A percentile compares a stretch with the other conserved stretches of the same genome.
Evolutionary conservation across 1,284 basidiomycete genomes (phyloP).

Genomic region (Spongispora temasekensis): DNA sequence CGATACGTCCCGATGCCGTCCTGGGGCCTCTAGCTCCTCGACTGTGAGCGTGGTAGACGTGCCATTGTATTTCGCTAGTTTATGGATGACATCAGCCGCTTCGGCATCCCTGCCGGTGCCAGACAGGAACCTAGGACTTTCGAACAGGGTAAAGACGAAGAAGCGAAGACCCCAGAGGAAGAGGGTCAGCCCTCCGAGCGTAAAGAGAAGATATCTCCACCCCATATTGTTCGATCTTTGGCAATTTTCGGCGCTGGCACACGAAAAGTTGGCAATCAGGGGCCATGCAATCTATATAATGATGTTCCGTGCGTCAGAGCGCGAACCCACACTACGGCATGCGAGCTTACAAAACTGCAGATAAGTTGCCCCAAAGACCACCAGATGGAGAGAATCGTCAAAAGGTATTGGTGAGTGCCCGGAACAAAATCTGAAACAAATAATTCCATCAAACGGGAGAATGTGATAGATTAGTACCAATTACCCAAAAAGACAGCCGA

Average conservation of each 20-base stretch:
- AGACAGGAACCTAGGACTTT: conserved; percentile 65
- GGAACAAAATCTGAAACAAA: conserved; percentile 61
- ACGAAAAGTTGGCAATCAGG: conserved; percentile 51
- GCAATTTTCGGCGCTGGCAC: conserved; percentile 38
- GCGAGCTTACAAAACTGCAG: conserved; percentile 54
- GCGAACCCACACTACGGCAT: conserved; percentile 1
- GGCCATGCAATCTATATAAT: conserved; percentile 49
- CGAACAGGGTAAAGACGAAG: conserved; percentile 59
- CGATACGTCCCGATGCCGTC: not conserved
- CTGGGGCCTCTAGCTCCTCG: conserved; percentile 40
- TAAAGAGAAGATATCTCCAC: conserved; percentile 56
- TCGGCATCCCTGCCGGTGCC: conserved; percentile 62
- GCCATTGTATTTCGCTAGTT: conserved; percentile 64
- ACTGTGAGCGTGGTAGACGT: conserved; percentile 40
- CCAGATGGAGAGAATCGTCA: conserved; percentile 71
- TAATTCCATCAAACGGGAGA: not conserved
- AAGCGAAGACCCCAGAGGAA: conserved; percentile 59
- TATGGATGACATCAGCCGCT: conserved; percentile 59
- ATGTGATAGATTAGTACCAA: not conserved
- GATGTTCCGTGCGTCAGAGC: not conserved
- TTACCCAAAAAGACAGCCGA: conserved; percentile 64
- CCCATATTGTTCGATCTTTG: conserved; percentile 50
- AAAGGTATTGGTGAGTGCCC: conserved; percentile 64
- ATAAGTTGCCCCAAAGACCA: conserved; percentile 71
- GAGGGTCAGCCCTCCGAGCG: conserved; percentile 50